These are phyloP conservation scores for Backusella macrospora DNA, from an alignment of 192 early-diverging fungal genomes.

Conservation along the genomic window DNA sequence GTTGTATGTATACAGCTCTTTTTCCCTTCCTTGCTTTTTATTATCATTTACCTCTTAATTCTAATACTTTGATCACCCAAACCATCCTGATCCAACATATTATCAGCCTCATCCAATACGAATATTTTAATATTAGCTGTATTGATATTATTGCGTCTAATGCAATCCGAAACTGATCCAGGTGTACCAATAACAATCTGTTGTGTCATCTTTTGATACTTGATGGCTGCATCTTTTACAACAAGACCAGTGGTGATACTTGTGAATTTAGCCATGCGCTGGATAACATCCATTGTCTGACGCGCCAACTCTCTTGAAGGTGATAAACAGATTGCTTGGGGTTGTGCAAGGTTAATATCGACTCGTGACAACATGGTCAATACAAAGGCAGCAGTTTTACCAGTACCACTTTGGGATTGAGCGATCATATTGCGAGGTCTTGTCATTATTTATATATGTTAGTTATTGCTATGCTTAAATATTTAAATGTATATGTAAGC, in stretches of 20 bases:
- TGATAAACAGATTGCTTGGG: constrained; percentile 80
- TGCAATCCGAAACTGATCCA: constrained; percentile 81
- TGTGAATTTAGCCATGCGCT: constrained; percentile 91
- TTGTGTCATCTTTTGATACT: constrained; percentile 47
- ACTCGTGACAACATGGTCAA: constrained; percentile 90
- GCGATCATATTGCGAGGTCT: constrained; percentile 94
- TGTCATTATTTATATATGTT: not conserved
- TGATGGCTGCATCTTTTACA: constrained; percentile 66
- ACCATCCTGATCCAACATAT: constrained; percentile 87
- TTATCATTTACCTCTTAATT: constrained; percentile 68
- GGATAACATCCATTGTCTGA: constrained; percentile 90
- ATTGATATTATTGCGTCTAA: constrained; percentile 64
- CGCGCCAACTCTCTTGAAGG: constrained; percentile 92
- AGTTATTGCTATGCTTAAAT: not conserved
- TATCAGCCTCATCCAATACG: constrained; percentile 98
- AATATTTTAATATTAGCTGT: constrained; percentile 71
- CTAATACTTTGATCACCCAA: constrained; percentile 87
- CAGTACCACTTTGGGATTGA: constrained; percentile 95
- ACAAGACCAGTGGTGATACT: constrained; percentile 70
- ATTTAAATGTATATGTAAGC: not conserved
- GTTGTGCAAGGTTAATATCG: constrained; percentile 44
- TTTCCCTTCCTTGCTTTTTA: not conserved
- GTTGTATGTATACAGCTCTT: too few relatives aligned
- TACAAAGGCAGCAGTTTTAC: constrained; percentile 94
- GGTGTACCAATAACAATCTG: constrained; percentile 95